A percentile compares a stretch with the other conserved stretches of the same genome.
Evolutionary conservation across 192 early-diverging fungal genomes (phyloP).

Genomic region (Lunasporangiospora selenospora): DNA sequence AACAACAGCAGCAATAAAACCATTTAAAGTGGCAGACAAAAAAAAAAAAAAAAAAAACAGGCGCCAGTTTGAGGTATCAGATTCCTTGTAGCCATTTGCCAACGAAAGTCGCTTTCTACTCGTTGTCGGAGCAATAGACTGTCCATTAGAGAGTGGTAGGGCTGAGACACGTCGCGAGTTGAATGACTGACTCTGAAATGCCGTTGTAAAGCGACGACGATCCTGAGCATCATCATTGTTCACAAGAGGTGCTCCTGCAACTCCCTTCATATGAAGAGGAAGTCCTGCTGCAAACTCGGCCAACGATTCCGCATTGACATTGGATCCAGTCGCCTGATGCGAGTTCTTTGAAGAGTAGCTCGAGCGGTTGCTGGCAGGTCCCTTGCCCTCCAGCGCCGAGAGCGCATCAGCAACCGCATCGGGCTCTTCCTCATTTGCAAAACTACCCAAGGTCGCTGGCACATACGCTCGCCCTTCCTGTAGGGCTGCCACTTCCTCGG

Average conservation of each 20-base stretch:
- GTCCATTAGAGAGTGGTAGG: too few relatives aligned
- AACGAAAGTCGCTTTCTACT: too few relatives aligned
- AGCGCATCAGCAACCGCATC: slow-evolving; percentile 24
- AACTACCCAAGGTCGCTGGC: slow-evolving; percentile 14
- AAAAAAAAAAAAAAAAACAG: background rate
- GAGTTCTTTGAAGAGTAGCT: slow-evolving; percentile 14
- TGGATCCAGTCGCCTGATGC: slow-evolving; percentile 6
- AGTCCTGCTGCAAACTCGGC: slow-evolving; percentile 37
- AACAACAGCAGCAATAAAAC: slow-evolving; percentile 7
- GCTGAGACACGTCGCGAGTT: too few relatives aligned
- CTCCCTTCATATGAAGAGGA: slow-evolving; percentile 24
- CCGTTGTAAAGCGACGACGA: slow-evolving; percentile 40
- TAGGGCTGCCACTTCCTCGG: slow-evolving; percentile 37
- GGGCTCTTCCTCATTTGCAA: slow-evolving; percentile 25
- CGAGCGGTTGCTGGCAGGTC: slow-evolving; percentile 35
- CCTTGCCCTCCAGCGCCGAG: slow-evolving; percentile 42
- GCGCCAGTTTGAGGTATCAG: too few relatives aligned
- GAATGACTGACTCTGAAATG: too few relatives aligned
- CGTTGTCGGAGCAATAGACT: too few relatives aligned
- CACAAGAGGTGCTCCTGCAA: slow-evolving; percentile 14
- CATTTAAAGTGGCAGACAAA: background rate
- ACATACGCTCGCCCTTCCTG: slow-evolving; percentile 26
- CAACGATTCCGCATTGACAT: slow-evolving; percentile 20
- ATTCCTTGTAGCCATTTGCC: too few relatives aligned
- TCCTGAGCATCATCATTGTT: slow-evolving; percentile 42